Base-by-base conservation (phyloP, 257 asterid genomes). In the Striga asiatica region DNA sequence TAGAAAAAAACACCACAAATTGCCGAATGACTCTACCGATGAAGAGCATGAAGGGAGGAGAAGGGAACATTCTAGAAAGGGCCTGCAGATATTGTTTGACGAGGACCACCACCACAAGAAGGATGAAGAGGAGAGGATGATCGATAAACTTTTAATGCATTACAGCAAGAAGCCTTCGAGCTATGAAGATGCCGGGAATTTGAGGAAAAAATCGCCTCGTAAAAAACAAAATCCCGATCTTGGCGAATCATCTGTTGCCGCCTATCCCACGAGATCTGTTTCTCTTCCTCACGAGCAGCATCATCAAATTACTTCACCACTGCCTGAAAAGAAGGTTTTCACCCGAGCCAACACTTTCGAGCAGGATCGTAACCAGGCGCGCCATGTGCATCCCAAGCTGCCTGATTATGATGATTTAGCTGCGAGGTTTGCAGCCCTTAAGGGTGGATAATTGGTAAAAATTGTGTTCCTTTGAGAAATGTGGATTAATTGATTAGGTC, bases 371-470 rank as follows among this genome's bases (percentile, higher is more conserved):
- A 75, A 68, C 60, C 94, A 74, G 72, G 86, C 89, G 20, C 68
- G 59, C 10, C 97, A 88, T 35, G 99, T 92, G 75, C 99, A 92
- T 71, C 97, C 97, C 43, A 92, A 92, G 37, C 62, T 92, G 59
- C 99, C 99, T 5, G 87, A 92, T 61, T 92, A 92, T 9, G 95
- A 92, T 51, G 95, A 92, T 77, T 74, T 92, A 68, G 89, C 94
- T 48, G 95, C 95, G 14, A 77, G 84, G 28, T 84, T 92, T 71
- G 86, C 99, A 48, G 92, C 99, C 41, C 60, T 92, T 56, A 84
- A 70, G 76, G 95, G 93, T 52, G 56, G 72, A 65, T 83, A 48
- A 73, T n/a, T n/a, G n/a, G n/a, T n/a, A n/a, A n/a, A n/a, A n/a
- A n/a, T n/a, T n/a, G n/a, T n/a, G n/a, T n/a, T n/a, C n/a, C n/a